Evolutionary conservation across 768 basidiomycete genomes (phyloP).

Genomic region (Porpolomopsis calyptriformis): DNA sequence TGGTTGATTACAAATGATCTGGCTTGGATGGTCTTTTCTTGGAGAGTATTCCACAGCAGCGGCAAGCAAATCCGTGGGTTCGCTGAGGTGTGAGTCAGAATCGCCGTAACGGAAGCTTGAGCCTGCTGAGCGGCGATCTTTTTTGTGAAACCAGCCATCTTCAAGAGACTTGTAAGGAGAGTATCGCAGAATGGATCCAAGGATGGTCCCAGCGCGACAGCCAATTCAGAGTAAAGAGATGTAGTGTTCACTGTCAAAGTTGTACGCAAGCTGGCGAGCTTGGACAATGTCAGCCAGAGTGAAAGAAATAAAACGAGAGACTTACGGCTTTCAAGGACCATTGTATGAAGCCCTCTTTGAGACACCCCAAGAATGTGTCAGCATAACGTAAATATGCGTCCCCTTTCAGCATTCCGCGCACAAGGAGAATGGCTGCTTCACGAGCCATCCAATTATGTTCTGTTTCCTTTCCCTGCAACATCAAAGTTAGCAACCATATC

Average conservation of each 20-base stretch:
- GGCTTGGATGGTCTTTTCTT: conserved; percentile 75
- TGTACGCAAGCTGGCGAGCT: conserved; percentile 86
- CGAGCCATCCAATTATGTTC: conserved; percentile 91
- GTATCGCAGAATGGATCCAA: conserved; percentile 77
- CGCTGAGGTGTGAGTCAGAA: conserved; percentile 60
- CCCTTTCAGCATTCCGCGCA: conserved; percentile 85
- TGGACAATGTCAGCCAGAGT: neutral
- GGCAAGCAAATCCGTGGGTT: conserved; percentile 62
- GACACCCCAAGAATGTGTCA: conserved; percentile 61
- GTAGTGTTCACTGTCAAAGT: conserved; percentile 78
- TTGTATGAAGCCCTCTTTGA: conserved; percentile 74
- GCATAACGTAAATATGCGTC: conserved; percentile 65
- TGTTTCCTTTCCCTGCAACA: conserved; percentile 77
- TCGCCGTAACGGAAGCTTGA: conserved; percentile 55
- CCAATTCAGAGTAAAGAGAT: conserved; percentile 66
- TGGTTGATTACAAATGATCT: conserved; percentile 60
- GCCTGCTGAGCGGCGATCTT: conserved; percentile 83
- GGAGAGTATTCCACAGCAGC: conserved; percentile 54
- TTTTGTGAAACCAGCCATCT: conserved; percentile 87
- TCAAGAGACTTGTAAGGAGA: conserved; percentile 64
- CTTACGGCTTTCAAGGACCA: conserved; percentile 78
- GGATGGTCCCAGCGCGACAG: conserved; percentile 46
- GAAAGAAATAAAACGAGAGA: conserved; percentile 2
- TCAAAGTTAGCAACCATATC: conserved; percentile 6
- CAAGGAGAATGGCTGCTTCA: conserved; percentile 64